Percentiles rank a stretch among this genome's conserved stretches.
These are phyloP conservation scores for Aspergillus transmontanensis DNA, from an alignment of 2,329 filamentous ascomycete genomes.

Conservation along the genomic window DNA sequence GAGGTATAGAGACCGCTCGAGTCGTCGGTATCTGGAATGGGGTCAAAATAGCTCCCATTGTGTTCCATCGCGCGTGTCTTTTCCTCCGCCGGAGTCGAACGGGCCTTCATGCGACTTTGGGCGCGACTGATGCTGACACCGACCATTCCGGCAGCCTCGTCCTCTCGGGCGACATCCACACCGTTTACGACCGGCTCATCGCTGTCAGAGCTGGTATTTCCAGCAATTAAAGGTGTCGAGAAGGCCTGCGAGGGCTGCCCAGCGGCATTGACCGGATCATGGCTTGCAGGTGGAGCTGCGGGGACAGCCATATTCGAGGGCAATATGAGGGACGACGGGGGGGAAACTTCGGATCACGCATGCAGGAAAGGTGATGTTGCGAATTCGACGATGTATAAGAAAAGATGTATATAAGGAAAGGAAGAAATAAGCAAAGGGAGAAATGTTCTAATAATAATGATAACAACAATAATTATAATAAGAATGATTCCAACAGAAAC, in stretches of 20 bases:
- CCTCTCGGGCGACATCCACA: slow-evolving; percentile 31
- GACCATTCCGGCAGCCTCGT: slow-evolving; percentile 48
- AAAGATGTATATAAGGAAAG: slow-evolving; percentile 1
- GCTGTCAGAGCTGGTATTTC: slow-evolving; percentile 36
- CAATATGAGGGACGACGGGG: background rate
- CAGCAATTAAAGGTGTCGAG: slow-evolving; percentile 9
- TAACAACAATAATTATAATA: background rate
- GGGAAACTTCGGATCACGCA: slow-evolving; percentile 3
- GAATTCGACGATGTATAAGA: background rate
- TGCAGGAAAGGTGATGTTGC: slow-evolving; percentile 3
- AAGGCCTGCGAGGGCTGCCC: slow-evolving; percentile 6
- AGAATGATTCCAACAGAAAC: background rate
- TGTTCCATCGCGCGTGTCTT: slow-evolving; percentile 60
- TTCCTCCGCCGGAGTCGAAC: slow-evolving; percentile 60
- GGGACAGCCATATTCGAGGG: slow-evolving; percentile 10
- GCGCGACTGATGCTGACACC: slow-evolving; percentile 61
- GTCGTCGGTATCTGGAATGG: slow-evolving; percentile 35
- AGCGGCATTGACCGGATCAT: slow-evolving; percentile 10
- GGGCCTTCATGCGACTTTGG: slow-evolving; percentile 60
- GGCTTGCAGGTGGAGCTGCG: slow-evolving; percentile 4
- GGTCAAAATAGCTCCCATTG: slow-evolving; percentile 52
- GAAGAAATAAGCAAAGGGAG: slow-evolving; percentile 5
- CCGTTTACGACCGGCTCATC: slow-evolving; percentile 25
- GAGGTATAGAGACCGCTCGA: slow-evolving; percentile 33
- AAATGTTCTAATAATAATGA: background rate